Conservation (phyloP, 2,329 filamentous ascomycete genomes). For the Aureobasidium vineae region DNA sequence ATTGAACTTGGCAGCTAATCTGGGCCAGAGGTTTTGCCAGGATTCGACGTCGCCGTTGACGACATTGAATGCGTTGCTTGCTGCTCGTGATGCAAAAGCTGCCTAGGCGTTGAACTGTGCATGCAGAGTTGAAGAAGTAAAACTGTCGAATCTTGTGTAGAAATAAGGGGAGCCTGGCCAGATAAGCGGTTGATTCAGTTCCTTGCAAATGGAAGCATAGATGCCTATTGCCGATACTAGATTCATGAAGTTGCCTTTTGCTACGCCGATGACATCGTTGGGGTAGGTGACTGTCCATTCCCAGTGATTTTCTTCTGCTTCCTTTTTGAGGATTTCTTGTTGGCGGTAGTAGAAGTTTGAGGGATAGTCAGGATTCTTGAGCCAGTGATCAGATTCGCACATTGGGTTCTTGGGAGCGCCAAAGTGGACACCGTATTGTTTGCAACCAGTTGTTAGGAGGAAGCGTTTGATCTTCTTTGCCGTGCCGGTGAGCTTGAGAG, state of each 20-base stretch:
- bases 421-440: slow-evolving; percentile 56
- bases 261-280: slow-evolving; percentile 48
- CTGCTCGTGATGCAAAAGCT: slow-evolving; percentile 37
- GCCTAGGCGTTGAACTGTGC: slow-evolving; percentile 39
- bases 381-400: slow-evolving; percentile 49
- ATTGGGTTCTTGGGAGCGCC: slow-evolving; percentile 51
- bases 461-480: slow-evolving; percentile 48
- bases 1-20: slow-evolving; percentile 41
- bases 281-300: slow-evolving; percentile 48
- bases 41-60: slow-evolving; percentile 45
- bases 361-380: slow-evolving; percentile 41
- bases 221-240: slow-evolving; percentile 36
- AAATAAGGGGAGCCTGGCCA: slow-evolving; percentile 37
- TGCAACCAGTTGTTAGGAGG: slow-evolving; percentile 50
- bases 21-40: slow-evolving; percentile 48
- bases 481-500: slow-evolving; percentile 46
- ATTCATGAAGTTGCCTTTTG: slow-evolving; percentile 43
- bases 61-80: slow-evolving; percentile 46
- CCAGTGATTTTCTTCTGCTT: slow-evolving; percentile 36
- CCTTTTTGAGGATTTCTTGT: slow-evolving; percentile 46
- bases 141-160: slow-evolving; percentile 37
- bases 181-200: slow-evolving; percentile 33
- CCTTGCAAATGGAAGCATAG: slow-evolving; percentile 36
- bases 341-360: slow-evolving; percentile 56
- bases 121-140: slow-evolving; percentile 35